Base-by-base conservation (phyloP, 805 yeast species). In the Cyberlindnera mrakii region DNA sequence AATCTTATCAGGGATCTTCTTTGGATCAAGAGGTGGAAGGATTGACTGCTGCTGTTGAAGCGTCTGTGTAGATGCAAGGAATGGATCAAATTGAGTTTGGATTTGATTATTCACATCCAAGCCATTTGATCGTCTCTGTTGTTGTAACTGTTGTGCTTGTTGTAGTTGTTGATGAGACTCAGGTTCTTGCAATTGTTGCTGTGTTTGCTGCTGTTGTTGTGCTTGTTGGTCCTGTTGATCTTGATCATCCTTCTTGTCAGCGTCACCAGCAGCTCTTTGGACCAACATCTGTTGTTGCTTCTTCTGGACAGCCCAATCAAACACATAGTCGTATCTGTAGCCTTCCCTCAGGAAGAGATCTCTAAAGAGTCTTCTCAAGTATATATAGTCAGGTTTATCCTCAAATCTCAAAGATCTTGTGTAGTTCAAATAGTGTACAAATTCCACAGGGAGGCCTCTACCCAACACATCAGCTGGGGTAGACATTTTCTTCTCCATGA, bases 281-380 rank as follows among this genome's bases (percentile, higher is more conserved):
- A 37, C 45, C 36, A 50, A 51, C 45, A 42, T 38, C 43, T 77
- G 77, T 55, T 75, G 70, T 52, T 75, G 84, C 62, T 77, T 82
- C 62, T 85, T 85, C 68, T 82, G 85, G 49, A 89, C 78, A 25
- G 96, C 91, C 99, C 99, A 91, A 67, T 91, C 99, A 66, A 89
- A 91, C 18, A 93, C 80, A 65, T 89, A 91, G 67, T 91, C 98
- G 64, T 90, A 91, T 54, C 83, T 80, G 64, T 88, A 91, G 45
- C 87, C 86, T 63, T 91, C 91, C 51, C 91, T 79, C 50, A 86
- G 72, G 62, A 88, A 88, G 55, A 93, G 72, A 60, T 90, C 97
- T 58, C 96, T 80, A 67, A 91, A 85, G 45, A 91, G 72, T 62
- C 87, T 83, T 58, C 97, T 84, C 64, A 91, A 74, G 62, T 83